Conservation (phyloP, 192 early-diverging fungal species). For the Podochytrium sp. region DNA sequence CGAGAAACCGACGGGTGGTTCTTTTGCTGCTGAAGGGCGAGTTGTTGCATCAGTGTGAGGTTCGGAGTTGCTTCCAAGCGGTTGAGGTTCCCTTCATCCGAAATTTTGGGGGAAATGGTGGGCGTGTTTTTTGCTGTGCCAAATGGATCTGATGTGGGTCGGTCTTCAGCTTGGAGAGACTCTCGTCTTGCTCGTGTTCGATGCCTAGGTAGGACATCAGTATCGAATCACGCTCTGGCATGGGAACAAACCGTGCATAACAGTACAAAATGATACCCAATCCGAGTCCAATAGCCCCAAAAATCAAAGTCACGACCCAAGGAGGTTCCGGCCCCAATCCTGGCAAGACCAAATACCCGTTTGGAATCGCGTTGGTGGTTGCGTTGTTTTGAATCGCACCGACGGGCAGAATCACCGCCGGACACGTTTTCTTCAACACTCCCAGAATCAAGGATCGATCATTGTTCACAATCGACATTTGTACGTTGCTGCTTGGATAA, state of each 20-base stretch:
- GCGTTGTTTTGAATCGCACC: too few relatives aligned
- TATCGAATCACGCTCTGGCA: background rate
- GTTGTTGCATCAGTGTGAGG: background rate
- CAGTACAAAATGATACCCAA: background rate
- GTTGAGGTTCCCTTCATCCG: too few relatives aligned
- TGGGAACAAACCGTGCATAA: conserved; percentile 10
- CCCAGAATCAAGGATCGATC: background rate
- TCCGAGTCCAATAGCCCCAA: background rate
- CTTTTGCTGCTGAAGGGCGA: background rate
- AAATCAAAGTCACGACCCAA: conserved; percentile 13
- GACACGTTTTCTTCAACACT: background rate
- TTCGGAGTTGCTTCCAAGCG: too few relatives aligned
- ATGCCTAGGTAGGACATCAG: background rate
- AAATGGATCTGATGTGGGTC: background rate
- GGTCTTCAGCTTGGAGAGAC: background rate
- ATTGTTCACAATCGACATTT: conserved; percentile 3
- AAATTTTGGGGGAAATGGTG: background rate
- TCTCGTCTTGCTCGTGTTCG: background rate
- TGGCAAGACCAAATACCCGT: conserved; percentile 1
- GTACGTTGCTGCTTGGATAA: background rate
- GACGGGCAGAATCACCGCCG: background rate
- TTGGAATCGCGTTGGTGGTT: background rate
- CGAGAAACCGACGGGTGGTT: too few relatives aligned
- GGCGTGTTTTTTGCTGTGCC: background rate
- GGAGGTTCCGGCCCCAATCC: conserved; percentile 8